Evolutionary conservation across 805 yeast species (phyloP), one percentile per base, ranked within the genome.

Genomic region (Wickerhamiella cacticola): DNA sequence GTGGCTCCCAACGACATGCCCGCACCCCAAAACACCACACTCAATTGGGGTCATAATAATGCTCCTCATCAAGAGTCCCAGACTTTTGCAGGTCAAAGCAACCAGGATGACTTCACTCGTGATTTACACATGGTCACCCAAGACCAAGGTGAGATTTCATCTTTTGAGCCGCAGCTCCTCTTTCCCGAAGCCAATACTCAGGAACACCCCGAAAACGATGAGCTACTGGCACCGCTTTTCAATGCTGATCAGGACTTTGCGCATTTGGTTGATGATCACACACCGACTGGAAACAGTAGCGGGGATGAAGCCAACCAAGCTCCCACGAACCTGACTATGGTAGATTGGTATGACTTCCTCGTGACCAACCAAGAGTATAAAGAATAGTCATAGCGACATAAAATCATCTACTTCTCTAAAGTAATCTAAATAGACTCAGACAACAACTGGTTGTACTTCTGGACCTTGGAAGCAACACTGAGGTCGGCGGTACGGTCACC

Each of bases 401-500:
- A 41, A 18, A 28, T 41, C 45, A 41, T 40, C 31, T 24, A 15
- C 25, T 16, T 16, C 43, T 44, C 23, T 31, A 19, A 24, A 31
- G n/a, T 33, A 29, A 22, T 21, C 72, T 81, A 89, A 69, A 88
- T 75, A 55, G 95, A 73, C 74, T 89, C 96, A 59, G 75, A 72
- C 66, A 92, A 78, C 59, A 82, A 78, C 68, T 82, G 78, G 82
- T 92, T 92, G 69, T 88, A 80, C 72, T 78, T 86, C 66, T 83
- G 73, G 64, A 92, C 78, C 75, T 82, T 87, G 63, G 83, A 68
- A 52, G 88, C 74, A 58, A 92, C 78, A 51, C 94, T 81, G 67
- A 89, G 75, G 71, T 92, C 98, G 60, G 87, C 95, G 54, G 97
- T 88, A 69, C 82, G 85, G 73, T 89, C 98, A 63, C 89, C 96